Evolutionary conservation across 257 asterid species (phyloP).

Genomic region (Paraleonurus japonicus): DNA sequence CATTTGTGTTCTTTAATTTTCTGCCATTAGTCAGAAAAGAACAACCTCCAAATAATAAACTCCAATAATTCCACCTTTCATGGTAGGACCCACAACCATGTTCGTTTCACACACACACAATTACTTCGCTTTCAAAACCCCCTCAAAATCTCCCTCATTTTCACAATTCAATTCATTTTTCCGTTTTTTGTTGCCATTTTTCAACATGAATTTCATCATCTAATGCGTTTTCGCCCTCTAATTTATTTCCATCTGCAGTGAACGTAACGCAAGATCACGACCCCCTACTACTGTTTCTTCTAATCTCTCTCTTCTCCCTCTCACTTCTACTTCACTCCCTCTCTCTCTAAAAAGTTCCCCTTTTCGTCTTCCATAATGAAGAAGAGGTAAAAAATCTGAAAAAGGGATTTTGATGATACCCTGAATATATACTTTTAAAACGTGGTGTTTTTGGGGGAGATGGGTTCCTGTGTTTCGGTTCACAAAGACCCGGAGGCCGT

Average conservation of each 20-base stretch:
- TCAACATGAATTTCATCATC: slow-evolving; percentile 24
- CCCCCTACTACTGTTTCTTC: neutral
- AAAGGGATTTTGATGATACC: neutral
- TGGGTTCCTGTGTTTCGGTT: slow-evolving; percentile 47
- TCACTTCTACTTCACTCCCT: slow-evolving; percentile 33
- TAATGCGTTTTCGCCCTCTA: slow-evolving; percentile 13
- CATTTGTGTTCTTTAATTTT: neutral
- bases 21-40: slow-evolving; percentile 15
- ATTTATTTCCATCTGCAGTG: slow-evolving; percentile 31
- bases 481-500: slow-evolving; percentile 44
- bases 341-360: slow-evolving; percentile 15
- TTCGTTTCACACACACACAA: slow-evolving; percentile 26
- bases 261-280: slow-evolving; percentile 31
- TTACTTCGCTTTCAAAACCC: slow-evolving; percentile 32
- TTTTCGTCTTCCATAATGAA: slow-evolving; percentile 6
- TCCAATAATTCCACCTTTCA: slow-evolving; percentile 32
- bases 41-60: slow-evolving; percentile 21
- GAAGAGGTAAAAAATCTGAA: neutral
- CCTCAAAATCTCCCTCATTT: slow-evolving; percentile 21
- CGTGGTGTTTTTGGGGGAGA: neutral
- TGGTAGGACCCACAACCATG: slow-evolving; percentile 30
- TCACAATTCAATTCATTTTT: neutral
- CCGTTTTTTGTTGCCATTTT: neutral
- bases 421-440: neutral
- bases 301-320: slow-evolving; percentile 12